Percentiles rank a stretch among this genome's conserved stretches.
Conservation (phyloP, 2,329 filamentous ascomycete species). For the Teratosphaeria pseudoeucalypti region DNA sequence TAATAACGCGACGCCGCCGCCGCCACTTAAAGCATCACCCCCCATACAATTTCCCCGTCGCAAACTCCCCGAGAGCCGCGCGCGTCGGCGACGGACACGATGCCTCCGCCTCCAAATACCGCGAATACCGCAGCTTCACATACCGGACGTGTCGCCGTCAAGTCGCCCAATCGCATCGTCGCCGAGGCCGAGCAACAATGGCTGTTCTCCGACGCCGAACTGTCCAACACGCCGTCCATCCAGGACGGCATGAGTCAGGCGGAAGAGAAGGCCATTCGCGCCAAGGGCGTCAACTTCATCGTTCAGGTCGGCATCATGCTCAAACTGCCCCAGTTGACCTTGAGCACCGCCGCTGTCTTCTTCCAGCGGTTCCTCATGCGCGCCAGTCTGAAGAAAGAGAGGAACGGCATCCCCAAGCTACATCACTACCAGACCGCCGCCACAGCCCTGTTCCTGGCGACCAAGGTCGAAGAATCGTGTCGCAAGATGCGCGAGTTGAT, state of each 20-base stretch:
- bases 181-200: constrained; percentile 60
- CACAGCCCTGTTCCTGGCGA: constrained; percentile 83
- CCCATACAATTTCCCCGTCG: neutral
- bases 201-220: constrained; percentile 78
- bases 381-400: constrained; percentile 65
- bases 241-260: constrained; percentile 66
- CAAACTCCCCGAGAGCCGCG: neutral
- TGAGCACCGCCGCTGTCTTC: constrained; percentile 87
- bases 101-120: neutral
- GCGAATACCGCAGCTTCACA: neutral
- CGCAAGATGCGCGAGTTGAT: constrained; percentile 93
- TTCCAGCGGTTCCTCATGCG: constrained; percentile 96
- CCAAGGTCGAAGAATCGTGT: constrained; percentile 95
- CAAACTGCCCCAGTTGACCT: constrained; percentile 80
- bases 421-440: constrained; percentile 85
- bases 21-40: neutral
- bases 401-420: constrained; percentile 53
- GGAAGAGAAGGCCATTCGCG: constrained; percentile 69
- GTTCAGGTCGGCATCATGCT: constrained; percentile 87
- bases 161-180: constrained; percentile 35
- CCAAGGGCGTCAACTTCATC: constrained; percentile 95
- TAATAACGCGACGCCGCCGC: neutral
- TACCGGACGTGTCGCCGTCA: neutral
- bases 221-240: constrained; percentile 72
- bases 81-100: neutral